Conservation (phyloP, 1,284 basidiomycete species). For the Stereum hirsutum region DNA sequence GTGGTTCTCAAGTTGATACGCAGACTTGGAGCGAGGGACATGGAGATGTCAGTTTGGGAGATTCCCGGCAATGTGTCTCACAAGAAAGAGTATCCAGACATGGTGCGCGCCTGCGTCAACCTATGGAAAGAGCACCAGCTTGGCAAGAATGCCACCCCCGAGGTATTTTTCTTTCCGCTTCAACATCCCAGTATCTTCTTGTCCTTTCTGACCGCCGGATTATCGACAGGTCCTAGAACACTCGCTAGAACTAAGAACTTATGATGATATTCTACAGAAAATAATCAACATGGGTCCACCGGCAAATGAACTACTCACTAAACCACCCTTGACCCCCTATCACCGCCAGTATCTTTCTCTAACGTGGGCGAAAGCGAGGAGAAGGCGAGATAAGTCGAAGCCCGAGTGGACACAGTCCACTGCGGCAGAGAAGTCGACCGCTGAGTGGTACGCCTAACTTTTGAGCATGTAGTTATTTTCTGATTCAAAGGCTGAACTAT, state of each 20-base stretch:
- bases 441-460: too few relatives aligned
- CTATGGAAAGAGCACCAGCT: slow-evolving; percentile 3
- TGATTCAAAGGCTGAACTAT: too few relatives aligned
- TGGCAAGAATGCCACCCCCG: neutral
- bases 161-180: too few relatives aligned
- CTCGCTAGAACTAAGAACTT: neutral
- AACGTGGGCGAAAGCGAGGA: slow-evolving; percentile 1
- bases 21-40: slow-evolving; percentile 1
- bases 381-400: slow-evolving; percentile 2
- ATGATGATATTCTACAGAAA: neutral
- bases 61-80: neutral
- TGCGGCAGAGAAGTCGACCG: neutral
- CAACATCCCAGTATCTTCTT: too few relatives aligned
- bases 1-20: too few relatives aligned
- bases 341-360: slow-evolving; percentile 1
- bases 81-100: neutral
- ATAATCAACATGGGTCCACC: neutral
- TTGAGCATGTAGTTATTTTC: too few relatives aligned
- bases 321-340: neutral
- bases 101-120: neutral
- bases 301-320: neutral
- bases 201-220: too few relatives aligned
- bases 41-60: slow-evolving; percentile 1
- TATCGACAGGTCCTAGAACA: slow-evolving; percentile 3
- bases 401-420: slow-evolving; percentile 1